Evolutionary conservation across 257 asterid species (phyloP).

Genomic region (Penstemon eatonii): DNA sequence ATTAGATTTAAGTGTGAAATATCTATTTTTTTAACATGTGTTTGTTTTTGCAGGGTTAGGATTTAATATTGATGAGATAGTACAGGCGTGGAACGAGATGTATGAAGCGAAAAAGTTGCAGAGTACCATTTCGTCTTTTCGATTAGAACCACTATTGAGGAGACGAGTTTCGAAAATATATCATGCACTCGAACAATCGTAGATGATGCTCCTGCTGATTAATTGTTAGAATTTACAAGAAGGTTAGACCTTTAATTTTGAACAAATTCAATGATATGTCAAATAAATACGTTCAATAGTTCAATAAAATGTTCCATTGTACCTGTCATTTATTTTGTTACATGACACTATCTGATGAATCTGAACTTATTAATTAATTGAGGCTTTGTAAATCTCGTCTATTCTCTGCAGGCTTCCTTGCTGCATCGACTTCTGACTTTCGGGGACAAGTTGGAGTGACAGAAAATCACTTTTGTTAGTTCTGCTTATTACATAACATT

Average conservation of each 20-base stretch:
- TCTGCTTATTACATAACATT: constrained; percentile 41
- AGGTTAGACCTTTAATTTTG: neutral
- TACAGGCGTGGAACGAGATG: constrained; percentile 93
- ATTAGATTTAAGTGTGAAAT: constrained; percentile 20
- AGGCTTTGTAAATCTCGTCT: neutral
- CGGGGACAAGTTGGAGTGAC: constrained; percentile 38
- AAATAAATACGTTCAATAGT: neutral
- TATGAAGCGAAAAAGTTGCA: constrained; percentile 81
- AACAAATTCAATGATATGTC: neutral
- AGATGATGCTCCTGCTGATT: constrained; percentile 34
- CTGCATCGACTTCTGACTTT: constrained; percentile 30
- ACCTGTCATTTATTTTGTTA: neutral
- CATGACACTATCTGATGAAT: neutral
- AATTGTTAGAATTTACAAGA: neutral
- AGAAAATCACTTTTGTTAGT: constrained; percentile 38
- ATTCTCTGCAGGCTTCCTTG: constrained; percentile 37
- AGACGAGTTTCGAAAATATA: constrained; percentile 68
- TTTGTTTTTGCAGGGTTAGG: constrained; percentile 59
- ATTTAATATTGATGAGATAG: constrained; percentile 80
- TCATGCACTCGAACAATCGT: constrained; percentile 60
- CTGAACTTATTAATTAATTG: neutral
- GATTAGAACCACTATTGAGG: constrained; percentile 77
- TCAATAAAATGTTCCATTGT: neutral
- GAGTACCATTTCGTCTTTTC: constrained; percentile 50
- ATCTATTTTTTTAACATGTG: constrained; percentile 21